Conservation (phyloP, 805 yeast species). For the Candida rishiriensis region DNA sequence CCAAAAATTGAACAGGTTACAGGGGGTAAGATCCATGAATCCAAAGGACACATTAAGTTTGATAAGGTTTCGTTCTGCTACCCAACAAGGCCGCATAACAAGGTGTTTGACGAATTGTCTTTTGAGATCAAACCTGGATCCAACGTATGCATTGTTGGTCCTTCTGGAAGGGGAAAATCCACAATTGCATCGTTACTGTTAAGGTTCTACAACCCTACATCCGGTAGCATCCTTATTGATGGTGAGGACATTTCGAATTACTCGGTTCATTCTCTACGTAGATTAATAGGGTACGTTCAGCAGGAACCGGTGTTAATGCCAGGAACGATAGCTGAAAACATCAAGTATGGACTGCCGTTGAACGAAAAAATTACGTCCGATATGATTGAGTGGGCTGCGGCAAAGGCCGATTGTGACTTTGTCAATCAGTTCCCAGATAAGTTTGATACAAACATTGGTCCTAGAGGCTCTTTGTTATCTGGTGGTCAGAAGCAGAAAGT, state of each 20-base stretch:
- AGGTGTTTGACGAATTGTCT: conserved; percentile 58
- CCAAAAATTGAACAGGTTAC: conserved; percentile 66
- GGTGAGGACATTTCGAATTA: conserved; percentile 60
- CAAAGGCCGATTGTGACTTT: conserved; percentile 75
- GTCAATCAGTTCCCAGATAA: conserved; percentile 75
- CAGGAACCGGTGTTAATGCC: conserved; percentile 90
- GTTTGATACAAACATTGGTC: conserved; percentile 78
- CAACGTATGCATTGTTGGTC: conserved; percentile 91
- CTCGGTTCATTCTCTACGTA: conserved; percentile 71
- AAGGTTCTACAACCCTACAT: conserved; percentile 75
- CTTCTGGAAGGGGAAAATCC: conserved; percentile 93
- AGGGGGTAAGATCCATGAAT: conserved; percentile 47
- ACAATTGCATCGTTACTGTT: conserved; percentile 77
- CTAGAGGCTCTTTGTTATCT: conserved; percentile 60
- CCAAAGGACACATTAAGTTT: conserved; percentile 59
- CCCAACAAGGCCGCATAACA: conserved; percentile 78
- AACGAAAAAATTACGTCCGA: conserved; percentile 52
- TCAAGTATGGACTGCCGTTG: conserved; percentile 59
- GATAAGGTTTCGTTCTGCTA: conserved; percentile 66
- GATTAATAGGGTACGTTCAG: conserved; percentile 79
- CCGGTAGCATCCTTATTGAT: conserved; percentile 67
- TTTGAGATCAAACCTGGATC: conserved; percentile 74
- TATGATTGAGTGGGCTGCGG: conserved; percentile 60
- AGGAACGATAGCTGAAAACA: conserved; percentile 85
- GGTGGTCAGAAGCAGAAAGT: conserved; percentile 79